phyloP scores from a whole-genome alignment of 768 basidiomycete genomes.

The Daedaleopsis sinensis region DNA sequence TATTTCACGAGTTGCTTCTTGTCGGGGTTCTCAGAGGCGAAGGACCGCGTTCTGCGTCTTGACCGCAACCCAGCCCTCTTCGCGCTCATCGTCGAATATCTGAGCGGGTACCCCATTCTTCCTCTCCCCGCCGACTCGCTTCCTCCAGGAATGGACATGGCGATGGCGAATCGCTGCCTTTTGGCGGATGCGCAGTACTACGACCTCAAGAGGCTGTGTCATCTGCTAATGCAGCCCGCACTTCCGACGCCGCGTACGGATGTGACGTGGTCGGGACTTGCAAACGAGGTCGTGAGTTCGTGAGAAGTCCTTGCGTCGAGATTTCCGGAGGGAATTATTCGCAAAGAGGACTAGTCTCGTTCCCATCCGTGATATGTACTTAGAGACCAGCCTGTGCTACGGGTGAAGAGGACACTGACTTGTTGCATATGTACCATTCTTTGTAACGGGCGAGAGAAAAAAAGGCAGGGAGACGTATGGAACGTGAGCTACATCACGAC shows the following conservation, averaged over 20 bases:
- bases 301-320: background rate
- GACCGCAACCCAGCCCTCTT: conserved; percentile 1
- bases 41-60: background rate
- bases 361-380: too few relatives aligned
- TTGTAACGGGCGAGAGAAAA: too few relatives aligned
- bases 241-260: background rate
- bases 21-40: background rate
- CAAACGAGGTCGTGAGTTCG: background rate
- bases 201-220: background rate
- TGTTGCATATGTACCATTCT: too few relatives aligned
- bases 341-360: background rate
- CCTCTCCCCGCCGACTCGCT: background rate
- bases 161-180: background rate
- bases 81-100: conserved; percentile 1
- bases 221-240: background rate
- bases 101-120: conserved; percentile 1
- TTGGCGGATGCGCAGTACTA: background rate
- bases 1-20: too few relatives aligned
- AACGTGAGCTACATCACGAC: too few relatives aligned
- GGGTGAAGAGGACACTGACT: too few relatives aligned
- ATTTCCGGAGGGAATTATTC: background rate
- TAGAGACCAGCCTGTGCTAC: too few relatives aligned
- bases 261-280: background rate
- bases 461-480: too few relatives aligned
- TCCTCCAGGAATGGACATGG: background rate